A percentile compares a stretch with the other conserved stretches of the same genome.
Conservation (phyloP, 2,329 filamentous ascomycete genomes). For the Fusarium incarnatum region DNA sequence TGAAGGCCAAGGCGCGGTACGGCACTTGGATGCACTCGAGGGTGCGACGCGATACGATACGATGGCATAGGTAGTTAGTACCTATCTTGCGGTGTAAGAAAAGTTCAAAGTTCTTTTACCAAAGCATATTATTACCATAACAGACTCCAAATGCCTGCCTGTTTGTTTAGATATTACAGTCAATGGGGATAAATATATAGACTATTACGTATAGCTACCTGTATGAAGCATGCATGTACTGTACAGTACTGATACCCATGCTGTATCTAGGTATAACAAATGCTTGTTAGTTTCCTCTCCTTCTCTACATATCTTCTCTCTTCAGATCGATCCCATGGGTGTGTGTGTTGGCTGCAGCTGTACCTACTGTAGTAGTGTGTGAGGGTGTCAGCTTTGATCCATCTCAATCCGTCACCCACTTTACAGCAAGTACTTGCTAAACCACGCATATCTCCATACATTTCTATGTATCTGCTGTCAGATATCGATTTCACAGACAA, state of each 20-base stretch:
- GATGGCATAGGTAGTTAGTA: not conserved
- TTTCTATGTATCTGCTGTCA: constrained; percentile 11
- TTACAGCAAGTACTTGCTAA: not conserved
- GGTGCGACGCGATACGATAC: constrained; percentile 34
- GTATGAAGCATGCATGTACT: not conserved
- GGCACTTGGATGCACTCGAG: constrained; percentile 20
- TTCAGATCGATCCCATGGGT: constrained; percentile 29
- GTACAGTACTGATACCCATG: not conserved
- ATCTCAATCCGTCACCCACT: constrained; percentile 4
- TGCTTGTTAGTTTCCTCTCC: constrained; percentile 12
- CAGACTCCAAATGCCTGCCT: not conserved
- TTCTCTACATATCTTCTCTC: constrained; percentile 6
- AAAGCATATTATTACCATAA: not conserved
- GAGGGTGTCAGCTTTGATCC: constrained; percentile 11
- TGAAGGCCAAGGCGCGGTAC: constrained; percentile 33
- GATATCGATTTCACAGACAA: constrained; percentile 14
- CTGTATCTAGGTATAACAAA: constrained; percentile 8
- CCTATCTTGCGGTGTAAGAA: constrained; percentile 23
- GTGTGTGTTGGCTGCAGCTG: not conserved
- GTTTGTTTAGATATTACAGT: not conserved
- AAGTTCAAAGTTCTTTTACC: not conserved
- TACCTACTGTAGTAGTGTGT: not conserved
- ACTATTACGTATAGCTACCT: not conserved
- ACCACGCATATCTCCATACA: not conserved
- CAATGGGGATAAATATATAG: not conserved